Conservation (phyloP, 2,329 filamentous ascomycete genomes). For the Pseudopyricularia javanii region DNA sequence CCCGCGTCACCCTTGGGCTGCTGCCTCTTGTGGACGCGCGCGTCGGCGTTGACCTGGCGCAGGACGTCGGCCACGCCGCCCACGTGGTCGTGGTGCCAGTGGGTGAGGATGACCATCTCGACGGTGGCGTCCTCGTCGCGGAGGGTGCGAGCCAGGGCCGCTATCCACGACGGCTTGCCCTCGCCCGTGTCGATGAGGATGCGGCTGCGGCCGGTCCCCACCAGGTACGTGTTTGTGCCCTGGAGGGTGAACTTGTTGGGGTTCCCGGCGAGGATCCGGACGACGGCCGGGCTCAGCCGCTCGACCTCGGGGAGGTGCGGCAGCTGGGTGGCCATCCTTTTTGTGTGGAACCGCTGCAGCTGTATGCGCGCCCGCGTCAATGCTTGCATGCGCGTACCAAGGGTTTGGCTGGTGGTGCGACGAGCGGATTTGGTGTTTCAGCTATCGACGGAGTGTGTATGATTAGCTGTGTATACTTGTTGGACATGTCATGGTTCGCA, state of each 20-base stretch:
- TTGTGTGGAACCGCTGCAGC: slow-evolving; percentile 7
- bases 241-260: slow-evolving; percentile 68
- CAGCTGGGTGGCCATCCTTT: slow-evolving; percentile 46
- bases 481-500: no score
- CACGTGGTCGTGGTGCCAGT: slow-evolving; percentile 86
- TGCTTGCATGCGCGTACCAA: background rate
- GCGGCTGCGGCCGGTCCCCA: slow-evolving; percentile 62
- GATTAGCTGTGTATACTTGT: no score
- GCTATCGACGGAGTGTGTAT: background rate
- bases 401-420: no score
- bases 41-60: slow-evolving; percentile 41
- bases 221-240: slow-evolving; percentile 88
- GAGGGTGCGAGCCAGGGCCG: slow-evolving; percentile 52
- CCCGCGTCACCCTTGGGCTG: slow-evolving; percentile 18
- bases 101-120: slow-evolving; percentile 64
- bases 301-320: slow-evolving; percentile 60
- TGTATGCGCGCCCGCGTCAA: background rate
- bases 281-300: slow-evolving; percentile 63
- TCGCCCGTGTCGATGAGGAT: slow-evolving; percentile 87
- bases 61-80: slow-evolving; percentile 63
- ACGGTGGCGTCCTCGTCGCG: slow-evolving; percentile 56
- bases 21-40: slow-evolving; percentile 48
- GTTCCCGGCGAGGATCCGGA: slow-evolving; percentile 82
- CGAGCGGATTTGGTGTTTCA: background rate
- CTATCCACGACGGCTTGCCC: slow-evolving; percentile 62